phyloP scores from a whole-genome alignment of 1,284 basidiomycete genomes.

The Polyporus tsugae region DNA sequence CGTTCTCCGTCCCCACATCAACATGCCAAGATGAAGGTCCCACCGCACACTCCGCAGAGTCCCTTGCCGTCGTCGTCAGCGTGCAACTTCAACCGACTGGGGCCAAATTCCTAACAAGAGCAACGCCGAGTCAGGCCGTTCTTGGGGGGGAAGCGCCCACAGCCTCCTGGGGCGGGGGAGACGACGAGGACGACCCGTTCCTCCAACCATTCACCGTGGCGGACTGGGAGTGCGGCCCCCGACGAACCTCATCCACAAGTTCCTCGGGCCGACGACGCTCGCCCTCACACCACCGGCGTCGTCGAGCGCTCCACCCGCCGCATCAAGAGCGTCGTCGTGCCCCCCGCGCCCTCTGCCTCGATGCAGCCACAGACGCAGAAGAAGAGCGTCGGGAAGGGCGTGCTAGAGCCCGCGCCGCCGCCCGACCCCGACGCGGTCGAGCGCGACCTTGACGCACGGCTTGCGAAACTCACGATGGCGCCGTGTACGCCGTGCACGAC shows the following conservation, averaged over 20 bases:
- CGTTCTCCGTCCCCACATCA: no score
- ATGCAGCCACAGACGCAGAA: slow-evolving; percentile 26
- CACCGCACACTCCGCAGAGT: no score
- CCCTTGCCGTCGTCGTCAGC: slow-evolving; percentile 30
- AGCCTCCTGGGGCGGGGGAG: background rate
- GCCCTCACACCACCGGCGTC: slow-evolving; percentile 56
- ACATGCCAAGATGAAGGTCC: no score
- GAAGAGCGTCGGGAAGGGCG: slow-evolving; percentile 18
- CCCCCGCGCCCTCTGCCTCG: slow-evolving; percentile 29
- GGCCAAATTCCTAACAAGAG: slow-evolving; percentile 10
- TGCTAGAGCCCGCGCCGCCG: slow-evolving; percentile 4
- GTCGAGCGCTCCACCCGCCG: slow-evolving; percentile 61
- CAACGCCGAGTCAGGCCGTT: slow-evolving; percentile 1
- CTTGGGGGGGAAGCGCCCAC: background rate
- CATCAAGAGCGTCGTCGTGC: slow-evolving; percentile 46
- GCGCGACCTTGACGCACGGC: slow-evolving; percentile 52
- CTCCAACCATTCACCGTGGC: slow-evolving; percentile 6
- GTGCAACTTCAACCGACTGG: no score
- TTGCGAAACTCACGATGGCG: slow-evolving; percentile 58
- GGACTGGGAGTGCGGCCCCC: slow-evolving; percentile 35
- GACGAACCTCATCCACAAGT: slow-evolving; percentile 42
- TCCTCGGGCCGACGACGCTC: slow-evolving; percentile 55
- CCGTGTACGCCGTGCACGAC: slow-evolving; percentile 52
- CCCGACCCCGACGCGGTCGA: slow-evolving; percentile 53
- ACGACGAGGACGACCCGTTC: background rate